Percentiles rank a stretch among this genome's conserved stretches.
phyloP scores from a whole-genome alignment of 163 green algal genomes.

The Scenedesmus sp. region DNA sequence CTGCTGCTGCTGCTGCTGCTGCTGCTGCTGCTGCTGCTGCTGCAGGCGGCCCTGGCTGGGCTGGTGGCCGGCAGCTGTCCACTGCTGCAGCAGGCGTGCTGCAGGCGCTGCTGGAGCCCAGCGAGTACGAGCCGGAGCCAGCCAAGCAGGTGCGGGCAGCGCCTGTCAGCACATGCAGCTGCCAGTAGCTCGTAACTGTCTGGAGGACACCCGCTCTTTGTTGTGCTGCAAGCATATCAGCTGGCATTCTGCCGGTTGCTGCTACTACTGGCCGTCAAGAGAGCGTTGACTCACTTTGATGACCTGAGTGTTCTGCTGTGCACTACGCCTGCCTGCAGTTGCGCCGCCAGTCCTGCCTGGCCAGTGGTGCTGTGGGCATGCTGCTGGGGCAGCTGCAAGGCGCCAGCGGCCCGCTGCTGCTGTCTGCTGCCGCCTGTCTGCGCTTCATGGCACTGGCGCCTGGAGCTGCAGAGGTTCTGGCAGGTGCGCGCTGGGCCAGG shows the following conservation, averaged over 20 bases:
- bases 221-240: no score
- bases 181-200: not conserved
- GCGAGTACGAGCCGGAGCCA: conserved; percentile 41
- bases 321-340: conserved; percentile 5
- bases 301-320: not conserved
- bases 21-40: conserved; percentile 28
- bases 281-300: no score
- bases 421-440: conserved; percentile 59
- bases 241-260: no score
- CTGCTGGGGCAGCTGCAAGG: conserved; percentile 7
- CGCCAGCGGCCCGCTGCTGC: not conserved
- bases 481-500: not conserved
- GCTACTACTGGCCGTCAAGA: no score
- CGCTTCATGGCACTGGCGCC: conserved; percentile 65
- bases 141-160: conserved; percentile 29
- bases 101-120: conserved; percentile 60
- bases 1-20: conserved; percentile 8
- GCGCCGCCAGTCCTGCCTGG: conserved; percentile 53
- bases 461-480: not conserved
- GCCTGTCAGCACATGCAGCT: not conserved
- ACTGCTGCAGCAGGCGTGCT: conserved; percentile 50
- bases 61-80: conserved; percentile 54
- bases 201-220: no score
- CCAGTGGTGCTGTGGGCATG: conserved; percentile 23
- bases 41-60: conserved; percentile 56